Base-by-base conservation (phyloP, 148 eudicot genomes). In the Bassia scoparia region DNA sequence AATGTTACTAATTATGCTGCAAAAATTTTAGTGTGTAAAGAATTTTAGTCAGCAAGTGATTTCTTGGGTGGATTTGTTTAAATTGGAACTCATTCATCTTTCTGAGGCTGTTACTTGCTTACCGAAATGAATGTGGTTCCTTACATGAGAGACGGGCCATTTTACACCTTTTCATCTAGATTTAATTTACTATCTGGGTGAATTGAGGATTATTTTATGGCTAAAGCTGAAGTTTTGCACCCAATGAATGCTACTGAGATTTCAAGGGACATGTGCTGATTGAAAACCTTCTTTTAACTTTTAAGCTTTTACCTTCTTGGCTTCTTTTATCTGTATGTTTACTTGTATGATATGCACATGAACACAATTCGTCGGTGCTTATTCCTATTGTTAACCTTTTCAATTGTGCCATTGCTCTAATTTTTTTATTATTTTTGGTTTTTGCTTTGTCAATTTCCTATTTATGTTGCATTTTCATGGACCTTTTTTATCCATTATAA, bases 91-190 rank as follows among this genome's bases (percentile, higher is more conserved):
- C 79, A 76, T 76, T 59, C 66, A 61, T n/a, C 50, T 71, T 81
- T 78, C 73, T 54, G 38, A 61, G 70, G 76, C 69, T 59, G 35
- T 49, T 62, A 52, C 24, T 56, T 76, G 53, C 82, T 69, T 53
- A 26, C 69, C 76, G 87, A 84, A 77, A 77, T 35, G 77, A 29
- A 68, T 76, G 80, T 76, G 58, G 61, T 78, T 84, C 78, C 87
- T 31, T 63, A 81, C 54, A 80, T 71, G 70, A 67, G 33, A 65
- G 75, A 30, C 27, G 29, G 72, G 79, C 87, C 87, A 73, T 48
- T 58, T 72, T 55, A n/a, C 77, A 58, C 76, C 76, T 72, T 50
- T 61, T 61, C 84, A 69, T 73, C 77, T 68, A 56, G 84, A 69
- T 52, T 61, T 16, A 59, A 69, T 60, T 61, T 69, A 64, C 35